These are phyloP conservation scores for Phytopythium boreale DNA, from an alignment of 352 stramenopile genomes.

Conservation along the genomic window DNA sequence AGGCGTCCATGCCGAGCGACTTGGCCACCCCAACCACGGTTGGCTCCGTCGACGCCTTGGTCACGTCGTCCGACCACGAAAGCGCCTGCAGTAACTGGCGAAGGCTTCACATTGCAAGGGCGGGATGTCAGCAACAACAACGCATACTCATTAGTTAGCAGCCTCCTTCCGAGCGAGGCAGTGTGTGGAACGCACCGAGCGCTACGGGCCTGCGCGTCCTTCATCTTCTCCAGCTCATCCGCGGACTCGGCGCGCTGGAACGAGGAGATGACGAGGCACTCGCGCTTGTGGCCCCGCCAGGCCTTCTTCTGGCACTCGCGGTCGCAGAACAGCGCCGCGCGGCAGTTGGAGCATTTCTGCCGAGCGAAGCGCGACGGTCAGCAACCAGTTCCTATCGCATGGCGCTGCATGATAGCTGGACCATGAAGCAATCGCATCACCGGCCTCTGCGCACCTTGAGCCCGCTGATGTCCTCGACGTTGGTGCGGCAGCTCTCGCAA, in stretches of 20 bases:
- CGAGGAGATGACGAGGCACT: slow-evolving; percentile 57
- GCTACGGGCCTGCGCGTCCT: neutral
- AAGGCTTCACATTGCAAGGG: slow-evolving; percentile 28
- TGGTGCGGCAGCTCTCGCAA: slow-evolving; percentile 56
- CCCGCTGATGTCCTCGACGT: slow-evolving; percentile 31
- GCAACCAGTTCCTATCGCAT: neutral
- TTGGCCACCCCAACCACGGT: slow-evolving; percentile 48
- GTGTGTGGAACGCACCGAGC: neutral
- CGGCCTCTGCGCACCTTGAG: slow-evolving; percentile 33
- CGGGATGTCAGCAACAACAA: neutral
- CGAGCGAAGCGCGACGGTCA: neutral
- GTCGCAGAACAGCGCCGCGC: slow-evolving; percentile 60
- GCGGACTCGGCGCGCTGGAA: slow-evolving; percentile 28
- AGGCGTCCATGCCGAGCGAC: slow-evolving; percentile 43
- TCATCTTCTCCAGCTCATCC: neutral
- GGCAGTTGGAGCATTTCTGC: slow-evolving; percentile 59
- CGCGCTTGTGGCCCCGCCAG: slow-evolving; percentile 57
- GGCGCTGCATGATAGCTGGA: too few relatives aligned
- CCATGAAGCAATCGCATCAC: neutral
- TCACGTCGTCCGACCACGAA: slow-evolving; percentile 21
- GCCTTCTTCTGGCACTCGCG: slow-evolving; percentile 56
- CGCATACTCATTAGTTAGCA: neutral
- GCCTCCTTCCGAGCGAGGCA: neutral
- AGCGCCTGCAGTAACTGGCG: slow-evolving; percentile 33
- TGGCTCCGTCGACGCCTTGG: slow-evolving; percentile 33